Percentiles rank a stretch among this genome's conserved stretches.
Evolutionary conservation across 1,284 basidiomycete genomes (phyloP).

Genomic region (Clitocybe nebularis): DNA sequence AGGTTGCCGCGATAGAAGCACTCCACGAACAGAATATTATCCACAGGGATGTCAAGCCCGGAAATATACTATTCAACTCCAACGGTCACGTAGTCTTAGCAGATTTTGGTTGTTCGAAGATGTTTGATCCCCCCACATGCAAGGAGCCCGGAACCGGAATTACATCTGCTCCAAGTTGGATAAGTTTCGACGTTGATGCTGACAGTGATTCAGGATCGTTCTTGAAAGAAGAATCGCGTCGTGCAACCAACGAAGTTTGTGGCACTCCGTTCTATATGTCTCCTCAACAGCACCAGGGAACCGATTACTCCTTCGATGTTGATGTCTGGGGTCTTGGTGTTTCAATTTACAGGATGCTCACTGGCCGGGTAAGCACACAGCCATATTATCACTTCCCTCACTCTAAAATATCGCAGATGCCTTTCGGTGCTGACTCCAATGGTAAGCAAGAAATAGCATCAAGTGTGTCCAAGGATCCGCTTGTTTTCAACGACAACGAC

Average conservation of each 20-base stretch:
- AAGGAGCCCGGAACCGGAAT: no score
- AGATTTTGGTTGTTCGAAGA: constrained; percentile 20
- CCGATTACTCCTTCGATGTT: constrained; percentile 18
- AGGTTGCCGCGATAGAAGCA: constrained; percentile 21
- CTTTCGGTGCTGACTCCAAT: constrained; percentile 11
- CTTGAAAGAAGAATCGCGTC: constrained; percentile 3
- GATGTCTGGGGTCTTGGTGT: constrained; percentile 21
- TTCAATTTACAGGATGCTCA: constrained; percentile 19
- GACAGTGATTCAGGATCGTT: constrained; percentile 9
- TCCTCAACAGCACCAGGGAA: constrained; percentile 16
- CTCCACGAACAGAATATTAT: constrained; percentile 19
- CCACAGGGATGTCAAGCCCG: constrained; percentile 24
- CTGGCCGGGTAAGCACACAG: constrained; percentile 14
- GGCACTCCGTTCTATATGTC: constrained; percentile 22
- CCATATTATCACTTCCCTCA: neutral
- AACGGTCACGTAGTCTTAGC: constrained; percentile 21
- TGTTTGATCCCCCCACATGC: constrained; percentile 9
- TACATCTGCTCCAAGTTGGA: no score
- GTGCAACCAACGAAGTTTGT: constrained; percentile 13
- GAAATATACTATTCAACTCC: constrained; percentile 20
- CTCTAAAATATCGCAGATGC: constrained; percentile 9
- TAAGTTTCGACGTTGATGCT: constrained; percentile 10
- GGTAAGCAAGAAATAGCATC: constrained; percentile 5
- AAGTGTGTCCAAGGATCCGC: constrained; percentile 6
- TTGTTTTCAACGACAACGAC: constrained; percentile 10